Evolutionary conservation across 768 basidiomycete genomes (phyloP), one percentile per base, ranked within the genome.

Genomic region (Lactarius trivialis): DNA sequence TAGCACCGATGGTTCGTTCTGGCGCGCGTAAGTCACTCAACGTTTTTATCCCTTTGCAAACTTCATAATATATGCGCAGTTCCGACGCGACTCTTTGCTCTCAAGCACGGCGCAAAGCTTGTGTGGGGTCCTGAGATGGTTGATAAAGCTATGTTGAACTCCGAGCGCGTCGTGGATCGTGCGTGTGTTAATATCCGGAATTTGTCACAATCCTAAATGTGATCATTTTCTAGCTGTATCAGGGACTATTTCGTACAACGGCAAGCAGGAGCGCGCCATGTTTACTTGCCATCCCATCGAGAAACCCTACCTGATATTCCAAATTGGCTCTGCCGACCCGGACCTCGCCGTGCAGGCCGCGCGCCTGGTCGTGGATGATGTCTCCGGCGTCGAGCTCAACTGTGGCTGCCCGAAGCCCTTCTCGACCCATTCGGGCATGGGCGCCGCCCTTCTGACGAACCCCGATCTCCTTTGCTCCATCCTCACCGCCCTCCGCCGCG

Each of bases 1-100:
- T 99, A n/a, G 96, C 97, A 3, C 97, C 97, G 1, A 99, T 99
- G 97, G 97, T 99, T 56, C 83, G 94, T 70, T 96, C 92, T 61
- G 92, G 94, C 63, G 88, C 88, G 66, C 74, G 91, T 93, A 74
- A 70, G 89, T 82, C 36, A 6, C 41, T 9, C n/a, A 32, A 24
- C 14, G 15, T 45, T 41, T 15, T 39, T 5, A n/a, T 34, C 55
- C 2, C 14, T 12, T 30, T 36, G 8, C 53, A 24, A 7, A 56
- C 36, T 15, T 45, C 33, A 62, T 56, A 17, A 26, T 68, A 71
- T 37, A 19, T 7, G 26, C 36, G 8, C 71, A 95, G 93, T 95
- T 28, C 92, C 91, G 0, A 93, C 89, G 36, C 85, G 93, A 30
- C 73, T 96, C 7, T 85, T 91, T 66, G 86, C 94, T 15, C 78